Percentiles rank a stretch among this genome's conserved stretches.
Conservation (phyloP, 2,329 filamentous ascomycete species). For the Cercospora sp. region DNA sequence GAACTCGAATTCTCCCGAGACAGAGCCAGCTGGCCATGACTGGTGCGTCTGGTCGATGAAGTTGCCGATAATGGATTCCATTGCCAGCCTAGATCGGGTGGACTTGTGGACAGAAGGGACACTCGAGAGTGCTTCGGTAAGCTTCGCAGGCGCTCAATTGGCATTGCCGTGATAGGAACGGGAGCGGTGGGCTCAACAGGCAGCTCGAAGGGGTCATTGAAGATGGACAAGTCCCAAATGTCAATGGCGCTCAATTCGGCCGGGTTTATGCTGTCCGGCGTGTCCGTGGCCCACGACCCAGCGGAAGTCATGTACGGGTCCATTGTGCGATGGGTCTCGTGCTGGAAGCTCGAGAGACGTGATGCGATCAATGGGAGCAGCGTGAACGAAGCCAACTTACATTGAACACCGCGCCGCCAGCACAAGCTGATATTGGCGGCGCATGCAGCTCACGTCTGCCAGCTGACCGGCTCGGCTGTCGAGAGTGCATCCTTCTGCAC, state of each 20-base stretch:
- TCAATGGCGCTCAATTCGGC: conserved; percentile 11
- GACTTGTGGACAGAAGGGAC: conserved; percentile 6
- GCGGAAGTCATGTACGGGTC: neutral
- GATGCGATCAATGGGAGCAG: neutral
- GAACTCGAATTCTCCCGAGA: neutral
- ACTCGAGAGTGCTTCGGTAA: conserved; percentile 9
- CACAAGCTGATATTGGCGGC: conserved; percentile 5
- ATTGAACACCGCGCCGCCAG: neutral
- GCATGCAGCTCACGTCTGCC: neutral
- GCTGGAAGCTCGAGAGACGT: neutral
- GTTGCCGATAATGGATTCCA: neutral
- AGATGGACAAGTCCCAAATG: conserved; percentile 8
- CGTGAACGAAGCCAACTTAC: neutral
- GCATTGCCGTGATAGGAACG: neutral
- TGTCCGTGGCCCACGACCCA: neutral
- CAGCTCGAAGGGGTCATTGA: conserved; percentile 6
- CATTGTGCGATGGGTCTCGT: neutral
- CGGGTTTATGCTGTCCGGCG: neutral
- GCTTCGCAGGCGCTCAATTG: neutral
- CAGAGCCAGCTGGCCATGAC: neutral
- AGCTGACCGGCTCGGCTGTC: neutral
- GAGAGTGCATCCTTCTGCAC: neutral
- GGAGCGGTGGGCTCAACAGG: neutral
- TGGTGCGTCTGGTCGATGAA: conserved; percentile 1
- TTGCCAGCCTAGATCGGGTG: conserved; percentile 8